Base-by-base conservation (phyloP, 176 grass and related monocot genomes). In the Pharus latifolius region DNA sequence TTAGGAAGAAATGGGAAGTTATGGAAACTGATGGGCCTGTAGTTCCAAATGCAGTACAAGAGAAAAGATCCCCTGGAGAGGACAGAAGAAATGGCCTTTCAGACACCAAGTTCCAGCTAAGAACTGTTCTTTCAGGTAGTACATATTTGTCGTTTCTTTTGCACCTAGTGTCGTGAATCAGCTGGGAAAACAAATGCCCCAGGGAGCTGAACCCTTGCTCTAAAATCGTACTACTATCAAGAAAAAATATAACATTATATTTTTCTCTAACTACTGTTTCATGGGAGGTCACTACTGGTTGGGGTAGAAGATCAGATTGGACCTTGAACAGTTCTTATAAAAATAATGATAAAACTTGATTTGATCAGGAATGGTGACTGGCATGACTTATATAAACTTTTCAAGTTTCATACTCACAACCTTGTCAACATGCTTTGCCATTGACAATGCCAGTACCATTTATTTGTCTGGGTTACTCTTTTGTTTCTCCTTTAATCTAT, bases 1-100 rank as follows among this genome's bases (percentile, higher is more conserved):
- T 28, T 42, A 84, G 80, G 14, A 87, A 80, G 71, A 86, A 85
- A 73, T 87, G 80, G 93, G 69, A 77, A 70, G 70, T 71, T 82
- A 55, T 6, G 1, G 80, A 86, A 79, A 68, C 19, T 66, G 78
- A 83, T 2, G 52, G 15, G 17, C 42, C 67, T 77, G 67, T 61
- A 46, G 48, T 50, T 55, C 73, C 63, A 32, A 8, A 50, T 31
- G 63, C 71, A 75, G 23, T 62, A 11, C 73, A 67, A 63, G 69
- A 38, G 37, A 84, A 64, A 49, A 70, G 25, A 72, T 47, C 49
- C 24, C 56, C 68, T 48, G 52, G 32, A 60, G 84, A 93, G 54
- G 57, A 76, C 27, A 91, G 53, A 48, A 85, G 67, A 49, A 84
- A 85, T 41, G 82, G 67, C 7, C n/a, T 78, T 59, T 40, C 53